These are phyloP conservation scores for Xylaria sp. DNA, from an alignment of 495 filamentous ascomycete genomes.

Conservation along the genomic window DNA sequence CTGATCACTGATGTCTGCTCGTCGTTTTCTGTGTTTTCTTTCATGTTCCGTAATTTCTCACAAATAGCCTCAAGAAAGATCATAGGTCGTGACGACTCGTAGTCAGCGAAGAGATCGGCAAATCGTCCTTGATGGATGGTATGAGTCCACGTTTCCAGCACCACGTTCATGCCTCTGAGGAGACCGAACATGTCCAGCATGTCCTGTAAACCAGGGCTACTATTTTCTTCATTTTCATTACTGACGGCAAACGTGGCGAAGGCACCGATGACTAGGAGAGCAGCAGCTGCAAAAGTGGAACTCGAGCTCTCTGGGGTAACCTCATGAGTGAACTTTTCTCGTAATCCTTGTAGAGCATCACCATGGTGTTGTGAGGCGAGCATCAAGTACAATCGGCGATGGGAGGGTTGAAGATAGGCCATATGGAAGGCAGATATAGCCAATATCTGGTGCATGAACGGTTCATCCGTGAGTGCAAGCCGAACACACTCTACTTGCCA, in stretches of 20 bases:
- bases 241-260: neutral
- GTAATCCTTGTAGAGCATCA: neutral
- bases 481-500: neutral
- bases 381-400: neutral
- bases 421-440: neutral
- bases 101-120: neutral
- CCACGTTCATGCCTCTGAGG: neutral
- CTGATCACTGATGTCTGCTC: neutral
- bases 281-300: neutral
- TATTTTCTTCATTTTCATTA: neutral
- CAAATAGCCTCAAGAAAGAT: neutral
- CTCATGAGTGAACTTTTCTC: neutral
- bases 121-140: neutral
- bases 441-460: neutral
- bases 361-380: neutral
- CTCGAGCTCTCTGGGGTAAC: neutral
- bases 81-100: neutral
- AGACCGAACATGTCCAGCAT: conserved; percentile 7
- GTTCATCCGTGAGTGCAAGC: neutral
- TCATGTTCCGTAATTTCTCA: conserved; percentile 2
- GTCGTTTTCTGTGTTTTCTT: neutral
- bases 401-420: neutral
- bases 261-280: neutral
- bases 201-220: neutral
- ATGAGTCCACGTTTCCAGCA: neutral